Conservation (phyloP, 1,139 yeast species). For the Geotrichum phurueaensis region DNA sequence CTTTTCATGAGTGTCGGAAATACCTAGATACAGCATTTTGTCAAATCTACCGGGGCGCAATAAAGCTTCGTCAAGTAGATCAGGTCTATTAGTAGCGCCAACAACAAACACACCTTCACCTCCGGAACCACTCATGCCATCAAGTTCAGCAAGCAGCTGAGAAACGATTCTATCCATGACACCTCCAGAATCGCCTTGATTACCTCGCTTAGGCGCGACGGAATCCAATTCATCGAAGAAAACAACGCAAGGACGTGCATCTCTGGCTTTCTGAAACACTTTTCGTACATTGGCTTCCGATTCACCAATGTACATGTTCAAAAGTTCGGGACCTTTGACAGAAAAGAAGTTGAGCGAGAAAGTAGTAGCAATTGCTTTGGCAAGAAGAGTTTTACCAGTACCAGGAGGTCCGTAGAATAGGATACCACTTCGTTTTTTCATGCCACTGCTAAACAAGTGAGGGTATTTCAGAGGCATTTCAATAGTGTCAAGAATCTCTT, state of each 20-base stretch:
- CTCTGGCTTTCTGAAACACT: constrained; percentile 89
- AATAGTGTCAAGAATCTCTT: constrained; percentile 88
- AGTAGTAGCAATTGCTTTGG: constrained; percentile 94
- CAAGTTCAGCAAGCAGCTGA: constrained; percentile 86
- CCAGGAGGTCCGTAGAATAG: constrained; percentile 98
- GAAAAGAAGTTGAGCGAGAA: constrained; percentile 90
- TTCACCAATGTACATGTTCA: constrained; percentile 97
- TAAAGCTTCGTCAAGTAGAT: constrained; percentile 85
- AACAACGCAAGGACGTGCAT: constrained; percentile 94
- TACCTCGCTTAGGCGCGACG: constrained; percentile 96
- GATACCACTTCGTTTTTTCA: constrained; percentile 90
- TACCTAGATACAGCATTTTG: constrained; percentile 87
- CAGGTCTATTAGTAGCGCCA: constrained; percentile 96
- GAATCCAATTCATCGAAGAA: constrained; percentile 96
- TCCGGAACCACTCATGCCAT: constrained; percentile 83
- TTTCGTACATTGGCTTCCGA: constrained; percentile 94
- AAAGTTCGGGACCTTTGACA: constrained; percentile 90
- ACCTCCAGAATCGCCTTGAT: constrained; percentile 97
- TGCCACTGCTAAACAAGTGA: constrained; percentile 76
- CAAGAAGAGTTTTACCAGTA: constrained; percentile 89
- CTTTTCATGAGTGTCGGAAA: constrained; percentile 83
- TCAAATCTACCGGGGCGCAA: constrained; percentile 95
- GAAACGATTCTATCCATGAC: constrained; percentile 98
- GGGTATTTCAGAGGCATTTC: constrained; percentile 95
- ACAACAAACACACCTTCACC: constrained; percentile 96